Base-by-base conservation (phyloP, 768 basidiomycete species). In the Amanita subjunquillea region DNA sequence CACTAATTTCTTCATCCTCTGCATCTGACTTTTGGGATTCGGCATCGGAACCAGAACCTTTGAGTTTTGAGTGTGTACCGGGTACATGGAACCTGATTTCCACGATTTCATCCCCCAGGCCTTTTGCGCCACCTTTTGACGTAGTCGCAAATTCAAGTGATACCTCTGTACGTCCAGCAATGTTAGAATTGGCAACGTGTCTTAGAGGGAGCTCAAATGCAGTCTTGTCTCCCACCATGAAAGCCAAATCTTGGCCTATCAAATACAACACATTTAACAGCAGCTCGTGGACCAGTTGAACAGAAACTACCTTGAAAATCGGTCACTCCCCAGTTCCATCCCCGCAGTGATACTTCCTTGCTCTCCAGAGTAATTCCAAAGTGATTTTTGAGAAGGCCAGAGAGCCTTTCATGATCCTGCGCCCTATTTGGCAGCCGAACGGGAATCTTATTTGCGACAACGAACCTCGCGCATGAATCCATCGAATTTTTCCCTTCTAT, bases 251-350 rank as follows among this genome's bases (percentile, higher is more conserved):
- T 65, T 87, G 81, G 39, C 91, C 95, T 97, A 55, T 13, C 3
- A 54, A 41, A 43, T 7, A 30, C 44, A 44, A 56, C 44, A 7
- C 40, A 37, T 7, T 34, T 47, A 44, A 57, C 44, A 50, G 25
- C 54, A 51, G 48, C 42, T 25, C n/a, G 36, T 15, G 39, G 36
- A 36, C 53, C 5, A 17, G 25, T 46, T 39, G 15, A 44, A n/a
- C 12, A 36, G 48, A 38, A 59, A 73, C 51, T 56, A 91, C 95
- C 91, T 77, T 91, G 87, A 57, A 98, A 90, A 62, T 95, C 91
- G 2, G 91, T 89, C 29, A 85, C 79, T 4, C 96, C 96, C 96
- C 96, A 98, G 65, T 99, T 98, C 92, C 92, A 98, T 0, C 96
- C 96, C 64, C 90, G 93, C 65, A 94, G 80, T 10, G 89, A 84